Base-by-base conservation (phyloP, 805 yeast species). In the Saccharomyces paradoxus region DNA sequence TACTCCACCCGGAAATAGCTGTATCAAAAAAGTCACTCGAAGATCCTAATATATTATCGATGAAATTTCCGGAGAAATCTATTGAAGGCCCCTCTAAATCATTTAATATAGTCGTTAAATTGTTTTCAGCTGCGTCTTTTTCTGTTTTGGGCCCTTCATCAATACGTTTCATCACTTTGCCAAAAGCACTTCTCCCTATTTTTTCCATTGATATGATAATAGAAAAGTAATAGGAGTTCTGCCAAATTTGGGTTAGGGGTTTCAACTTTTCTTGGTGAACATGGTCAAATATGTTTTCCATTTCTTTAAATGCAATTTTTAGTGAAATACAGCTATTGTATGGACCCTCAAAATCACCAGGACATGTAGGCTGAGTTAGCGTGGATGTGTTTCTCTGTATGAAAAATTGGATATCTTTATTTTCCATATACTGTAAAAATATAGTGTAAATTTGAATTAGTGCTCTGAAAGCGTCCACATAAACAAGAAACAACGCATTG, bases 191-290 rank as follows among this genome's bases (percentile, higher is more conserved):
- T 26, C 52, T 50, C 21, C 52, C 52, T 32, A 50, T 50, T 21
- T 50, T 50, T 26, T 50, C 47, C 52, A 50, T 50, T 21, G 52
- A 50, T 37, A 50, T 37, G 3, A 50, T 32, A 24, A 31, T 50
- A 5, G 47, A 32, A 32, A 50, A 50, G 46, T 50, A 50, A 29
- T 50, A 50, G 48, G 52, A 50, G 30, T 50, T 50, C 21, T 50
- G 52, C 50, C 32, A 49, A 49, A 49, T 27, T 27, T 30, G 17
- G 10, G 47, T 6, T 10, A 32, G 48, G 4, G 48, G 14, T 8
- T 27, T 31, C 13, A 22, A 37, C 29, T 37, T 50, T 28, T 37
- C 27, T 24, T 50, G 28, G 29, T 50, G 29, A 26, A 50, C 22
- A 37, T 22, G 24, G 3, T 50, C 29, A 37, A 50, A 50, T 12